Evolutionary conservation across 2,329 filamentous ascomycete species (phyloP), one percentile per base, ranked within the genome.

Genomic region (Trichoderma cornu-damae): DNA sequence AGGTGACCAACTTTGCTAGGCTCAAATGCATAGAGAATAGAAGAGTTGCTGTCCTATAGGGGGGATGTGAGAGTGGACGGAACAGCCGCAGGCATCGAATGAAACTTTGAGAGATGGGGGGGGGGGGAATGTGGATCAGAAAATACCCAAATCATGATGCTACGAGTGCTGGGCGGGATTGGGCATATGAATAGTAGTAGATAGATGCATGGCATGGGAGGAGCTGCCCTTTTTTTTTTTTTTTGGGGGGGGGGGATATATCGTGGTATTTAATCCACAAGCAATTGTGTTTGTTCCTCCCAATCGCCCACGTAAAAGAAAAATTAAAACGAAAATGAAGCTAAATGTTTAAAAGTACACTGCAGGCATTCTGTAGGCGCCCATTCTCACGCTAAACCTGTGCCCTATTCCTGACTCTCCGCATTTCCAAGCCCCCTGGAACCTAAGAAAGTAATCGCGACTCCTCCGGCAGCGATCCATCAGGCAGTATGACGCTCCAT

Each of bases 1-100:
- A 66, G 72, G 58, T 72, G 62, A 67, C 20, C 16, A 22, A 9
- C n/a, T n/a, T n/a, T n/a, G n/a, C n/a, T n/a, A n/a, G n/a, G n/a
- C n/a, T n/a, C n/a, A n/a, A n/a, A n/a, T n/a, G n/a, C n/a, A n/a
- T n/a, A n/a, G n/a, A n/a, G n/a, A n/a, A n/a, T n/a, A n/a, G n/a
- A n/a, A n/a, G n/a, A n/a, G n/a, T n/a, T n/a, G n/a, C n/a, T n/a
- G n/a, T n/a, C n/a, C n/a, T n/a, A n/a, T n/a, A n/a, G n/a, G n/a
- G n/a, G 30, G 26, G 7, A 34, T 26, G 35, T 26, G 30, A 32
- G n/a, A n/a, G 20, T 30, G 30, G 26, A 30, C 26, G 34, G n/a
- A 38, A 30, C 16, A 4, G 6, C 30, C 11, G 18, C 1, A 38
- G 26, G 9, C 18, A 20, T 28, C 9, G 3, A 9, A 24, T 35